phyloP scores from a whole-genome alignment of 2,329 filamentous ascomycete species.

The Chaetomium strumarium region DNA sequence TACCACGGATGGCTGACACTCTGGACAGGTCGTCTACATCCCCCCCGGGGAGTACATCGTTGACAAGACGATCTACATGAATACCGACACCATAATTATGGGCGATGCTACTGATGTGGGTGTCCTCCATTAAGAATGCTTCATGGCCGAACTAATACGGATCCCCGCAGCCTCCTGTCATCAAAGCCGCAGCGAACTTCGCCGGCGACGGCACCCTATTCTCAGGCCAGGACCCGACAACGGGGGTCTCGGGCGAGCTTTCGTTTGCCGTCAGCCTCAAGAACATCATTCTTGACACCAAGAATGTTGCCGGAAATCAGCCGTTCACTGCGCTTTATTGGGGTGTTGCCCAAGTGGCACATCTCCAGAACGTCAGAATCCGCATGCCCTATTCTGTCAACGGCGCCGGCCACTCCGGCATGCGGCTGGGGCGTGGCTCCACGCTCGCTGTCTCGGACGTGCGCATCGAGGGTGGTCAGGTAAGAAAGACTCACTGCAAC shows the following conservation, averaged over 20 bases:
- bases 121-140: background rate
- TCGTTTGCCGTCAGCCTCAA: constrained; percentile 40
- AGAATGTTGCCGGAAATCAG: constrained; percentile 30
- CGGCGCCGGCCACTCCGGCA: constrained; percentile 37
- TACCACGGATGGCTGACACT: background rate
- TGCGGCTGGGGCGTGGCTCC: constrained; percentile 36
- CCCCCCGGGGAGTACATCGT: constrained; percentile 39
- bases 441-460: constrained; percentile 38
- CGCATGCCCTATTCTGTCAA: constrained; percentile 33
- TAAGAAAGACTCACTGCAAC: constrained; percentile 14
- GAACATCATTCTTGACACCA: constrained; percentile 40
- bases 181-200: constrained; percentile 37
- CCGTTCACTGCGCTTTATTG: constrained; percentile 38
- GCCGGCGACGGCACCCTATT: constrained; percentile 30
- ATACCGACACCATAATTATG: constrained; percentile 42
- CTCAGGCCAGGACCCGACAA: constrained; percentile 34
- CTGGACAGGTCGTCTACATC: constrained; percentile 36
- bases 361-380: constrained; percentile 40
- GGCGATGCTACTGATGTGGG: constrained; percentile 39
- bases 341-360: constrained; percentile 40
- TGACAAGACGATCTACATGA: constrained; percentile 35
- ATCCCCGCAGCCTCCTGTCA: constrained; percentile 32
- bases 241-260: constrained; percentile 31
- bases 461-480: constrained; percentile 36
- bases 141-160: too few relatives aligned